Percentiles rank a stretch among this genome's conserved stretches.
Conservation (phyloP, 2,329 filamentous ascomycete genomes). For the Escovopsis weberi region DNA sequence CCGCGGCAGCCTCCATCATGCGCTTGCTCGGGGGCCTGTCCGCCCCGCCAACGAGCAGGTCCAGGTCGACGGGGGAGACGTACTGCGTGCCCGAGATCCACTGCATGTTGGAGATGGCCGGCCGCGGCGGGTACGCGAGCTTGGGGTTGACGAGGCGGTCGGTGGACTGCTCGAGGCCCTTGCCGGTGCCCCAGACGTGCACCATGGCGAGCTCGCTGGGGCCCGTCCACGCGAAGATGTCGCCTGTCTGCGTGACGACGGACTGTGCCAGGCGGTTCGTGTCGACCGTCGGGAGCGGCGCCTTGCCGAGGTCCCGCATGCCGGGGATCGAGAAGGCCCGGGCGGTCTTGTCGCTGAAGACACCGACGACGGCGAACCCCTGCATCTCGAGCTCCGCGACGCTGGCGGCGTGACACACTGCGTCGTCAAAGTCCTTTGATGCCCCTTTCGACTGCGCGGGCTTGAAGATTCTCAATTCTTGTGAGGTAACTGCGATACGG, state of each 20-base stretch:
- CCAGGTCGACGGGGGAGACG: constrained; percentile 73
- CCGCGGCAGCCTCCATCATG: constrained; percentile 66
- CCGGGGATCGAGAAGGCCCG: constrained; percentile 78
- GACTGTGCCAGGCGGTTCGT: constrained; percentile 54
- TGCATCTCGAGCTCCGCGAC: constrained; percentile 62
- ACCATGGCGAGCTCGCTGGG: constrained; percentile 73
- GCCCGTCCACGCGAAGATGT: constrained; percentile 76
- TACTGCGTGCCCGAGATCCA: constrained; percentile 96
- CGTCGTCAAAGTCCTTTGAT: constrained; percentile 75
- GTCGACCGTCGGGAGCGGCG: constrained; percentile 57
- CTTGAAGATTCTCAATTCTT: constrained; percentile 76
- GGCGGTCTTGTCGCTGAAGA: constrained; percentile 71
- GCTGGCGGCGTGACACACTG: constrained; percentile 64
- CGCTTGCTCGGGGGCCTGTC: constrained; percentile 78
- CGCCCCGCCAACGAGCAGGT: constrained; percentile 77
- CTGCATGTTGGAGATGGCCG: constrained; percentile 88
- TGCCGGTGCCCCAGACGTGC: constrained; percentile 70
- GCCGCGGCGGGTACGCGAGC: constrained; percentile 58
- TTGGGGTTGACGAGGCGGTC: constrained; percentile 71
- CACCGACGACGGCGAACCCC: constrained; percentile 64
- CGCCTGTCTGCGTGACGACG: constrained; percentile 61
- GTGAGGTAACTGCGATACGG: constrained; percentile 37
- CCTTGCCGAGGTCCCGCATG: constrained; percentile 66
- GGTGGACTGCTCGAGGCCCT: constrained; percentile 43
- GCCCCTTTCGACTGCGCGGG: constrained; percentile 80